These are phyloP conservation scores for Penicillium sp. DNA, from an alignment of 2,329 filamentous ascomycete species.

Conservation along the genomic window DNA sequence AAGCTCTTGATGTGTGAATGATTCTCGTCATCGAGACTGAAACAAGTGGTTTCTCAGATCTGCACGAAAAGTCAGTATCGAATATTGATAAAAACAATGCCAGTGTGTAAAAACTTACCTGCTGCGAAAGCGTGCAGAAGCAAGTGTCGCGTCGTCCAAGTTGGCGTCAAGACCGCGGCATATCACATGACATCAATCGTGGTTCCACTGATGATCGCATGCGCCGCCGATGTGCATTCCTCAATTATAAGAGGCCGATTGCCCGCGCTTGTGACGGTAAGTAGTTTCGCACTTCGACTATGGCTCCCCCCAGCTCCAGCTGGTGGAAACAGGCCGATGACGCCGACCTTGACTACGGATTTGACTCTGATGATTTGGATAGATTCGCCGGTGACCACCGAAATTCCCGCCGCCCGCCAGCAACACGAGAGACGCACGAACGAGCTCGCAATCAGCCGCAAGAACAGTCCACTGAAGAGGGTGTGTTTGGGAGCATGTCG, in stretches of 20 bases:
- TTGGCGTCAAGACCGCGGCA: constrained; percentile 9
- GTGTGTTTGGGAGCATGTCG: constrained; percentile 32
- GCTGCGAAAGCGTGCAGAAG: background rate
- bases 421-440: constrained; percentile 6
- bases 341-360: constrained; percentile 23
- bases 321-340: constrained; percentile 20
- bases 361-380: constrained; percentile 24
- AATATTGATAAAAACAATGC: background rate
- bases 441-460: background rate
- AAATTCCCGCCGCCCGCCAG: constrained; percentile 5
- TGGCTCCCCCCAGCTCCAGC: constrained; percentile 12
- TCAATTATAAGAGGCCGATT: constrained; percentile 11
- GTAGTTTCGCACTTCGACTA: constrained; percentile 3
- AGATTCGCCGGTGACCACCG: constrained; percentile 17
- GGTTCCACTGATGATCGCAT: constrained; percentile 22
- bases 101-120: constrained; percentile 3
- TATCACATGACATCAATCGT: constrained; percentile 18
- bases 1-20: constrained; percentile 28
- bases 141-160: constrained; percentile 6
- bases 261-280: constrained; percentile 9
- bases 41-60: constrained; percentile 9
- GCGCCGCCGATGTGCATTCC: constrained; percentile 13
- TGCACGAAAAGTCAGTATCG: background rate
- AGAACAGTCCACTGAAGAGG: constrained; percentile 6
- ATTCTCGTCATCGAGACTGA: constrained; percentile 40